Percentiles rank a stretch among this genome's conserved stretches.
phyloP scores from a whole-genome alignment of 495 filamentous ascomycete genomes.

The Monascus purpureus region DNA sequence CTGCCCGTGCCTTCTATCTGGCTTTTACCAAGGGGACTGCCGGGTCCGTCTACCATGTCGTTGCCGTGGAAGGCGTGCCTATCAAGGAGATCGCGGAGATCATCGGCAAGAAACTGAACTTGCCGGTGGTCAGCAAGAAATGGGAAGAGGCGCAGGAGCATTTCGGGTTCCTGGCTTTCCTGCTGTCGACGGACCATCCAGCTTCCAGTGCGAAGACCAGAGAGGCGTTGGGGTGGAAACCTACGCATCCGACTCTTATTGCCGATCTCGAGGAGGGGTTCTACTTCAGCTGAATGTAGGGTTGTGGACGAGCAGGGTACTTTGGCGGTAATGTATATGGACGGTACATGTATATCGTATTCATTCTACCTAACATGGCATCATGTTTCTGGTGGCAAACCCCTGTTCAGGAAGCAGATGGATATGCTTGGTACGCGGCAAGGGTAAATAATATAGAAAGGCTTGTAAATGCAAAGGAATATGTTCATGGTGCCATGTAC shows the following conservation, averaged over 20 bases:
- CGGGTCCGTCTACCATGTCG: constrained; percentile 25
- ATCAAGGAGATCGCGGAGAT: constrained; percentile 26
- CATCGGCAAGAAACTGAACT: constrained; percentile 17
- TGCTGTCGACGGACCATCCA: constrained; percentile 17
- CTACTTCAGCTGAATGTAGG: too few relatives aligned
- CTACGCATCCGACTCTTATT: constrained; percentile 14
- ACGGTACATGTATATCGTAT: too few relatives aligned
- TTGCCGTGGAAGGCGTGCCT: constrained; percentile 22
- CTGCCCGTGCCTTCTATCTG: constrained; percentile 24
- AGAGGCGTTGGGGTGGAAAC: constrained; percentile 26
- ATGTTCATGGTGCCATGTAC: too few relatives aligned
- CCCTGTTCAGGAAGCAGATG: too few relatives aligned
- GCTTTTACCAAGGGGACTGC: constrained; percentile 27
- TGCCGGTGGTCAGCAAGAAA: constrained; percentile 17
- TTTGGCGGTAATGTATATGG: too few relatives aligned
- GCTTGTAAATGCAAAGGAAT: too few relatives aligned
- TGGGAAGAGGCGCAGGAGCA: constrained; percentile 15
- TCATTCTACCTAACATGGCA: too few relatives aligned
- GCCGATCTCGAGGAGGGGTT: constrained; percentile 20
- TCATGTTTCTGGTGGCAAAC: too few relatives aligned
- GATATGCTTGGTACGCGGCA: too few relatives aligned
- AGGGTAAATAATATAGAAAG: too few relatives aligned
- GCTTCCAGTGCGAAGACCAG: constrained; percentile 27
- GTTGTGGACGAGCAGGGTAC: too few relatives aligned
- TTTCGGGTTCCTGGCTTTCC: constrained; percentile 18